Conservation (phyloP, 2,329 filamentous ascomycete species). For the Colletotrichum liriopes region DNA sequence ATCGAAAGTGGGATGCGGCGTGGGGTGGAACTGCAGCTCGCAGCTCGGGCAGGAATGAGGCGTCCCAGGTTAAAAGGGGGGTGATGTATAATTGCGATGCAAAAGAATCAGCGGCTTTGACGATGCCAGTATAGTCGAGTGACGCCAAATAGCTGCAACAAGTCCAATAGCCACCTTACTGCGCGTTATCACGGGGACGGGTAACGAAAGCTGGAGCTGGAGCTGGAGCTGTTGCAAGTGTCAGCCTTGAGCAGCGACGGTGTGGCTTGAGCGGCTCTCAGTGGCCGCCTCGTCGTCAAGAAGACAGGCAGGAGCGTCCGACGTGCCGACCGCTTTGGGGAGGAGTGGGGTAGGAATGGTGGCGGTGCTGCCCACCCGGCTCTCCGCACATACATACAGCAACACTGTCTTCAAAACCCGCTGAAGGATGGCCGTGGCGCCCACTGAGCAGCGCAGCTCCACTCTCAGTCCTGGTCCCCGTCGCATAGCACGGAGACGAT, state of each 20-base stretch:
- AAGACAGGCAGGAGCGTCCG: slow-evolving; percentile 15
- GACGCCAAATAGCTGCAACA: slow-evolving; percentile 7
- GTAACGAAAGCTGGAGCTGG: slow-evolving; percentile 1
- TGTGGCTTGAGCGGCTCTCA: slow-evolving; percentile 38
- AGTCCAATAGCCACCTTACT: background rate
- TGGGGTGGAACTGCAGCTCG: slow-evolving; percentile 27
- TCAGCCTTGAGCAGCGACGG: slow-evolving; percentile 38
- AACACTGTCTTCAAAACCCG: background rate
- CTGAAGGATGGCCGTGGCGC: background rate
- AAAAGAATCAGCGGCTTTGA: slow-evolving; percentile 46
- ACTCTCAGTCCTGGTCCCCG: slow-evolving; percentile 2
- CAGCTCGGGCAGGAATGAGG: slow-evolving; percentile 13
- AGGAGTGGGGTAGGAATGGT: slow-evolving; percentile 37
- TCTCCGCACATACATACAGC: background rate
- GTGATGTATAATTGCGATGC: background rate
- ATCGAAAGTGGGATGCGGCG: slow-evolving; percentile 40
- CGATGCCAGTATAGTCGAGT: slow-evolving; percentile 46
- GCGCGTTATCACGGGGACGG: slow-evolving; percentile 25
- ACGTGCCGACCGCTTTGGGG: background rate
- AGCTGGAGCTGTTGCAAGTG: slow-evolving; percentile 30
- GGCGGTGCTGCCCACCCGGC: slow-evolving; percentile 30
- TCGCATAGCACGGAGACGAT: slow-evolving; percentile 25
- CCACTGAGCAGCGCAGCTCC: background rate
- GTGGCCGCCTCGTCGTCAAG: slow-evolving; percentile 23
- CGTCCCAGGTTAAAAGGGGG: background rate